A percentile compares a stretch with the other conserved stretches of the same genome.
Evolutionary conservation across 2,329 filamentous ascomycete genomes (phyloP).

Genomic region (Paraconiothyrium sp.): DNA sequence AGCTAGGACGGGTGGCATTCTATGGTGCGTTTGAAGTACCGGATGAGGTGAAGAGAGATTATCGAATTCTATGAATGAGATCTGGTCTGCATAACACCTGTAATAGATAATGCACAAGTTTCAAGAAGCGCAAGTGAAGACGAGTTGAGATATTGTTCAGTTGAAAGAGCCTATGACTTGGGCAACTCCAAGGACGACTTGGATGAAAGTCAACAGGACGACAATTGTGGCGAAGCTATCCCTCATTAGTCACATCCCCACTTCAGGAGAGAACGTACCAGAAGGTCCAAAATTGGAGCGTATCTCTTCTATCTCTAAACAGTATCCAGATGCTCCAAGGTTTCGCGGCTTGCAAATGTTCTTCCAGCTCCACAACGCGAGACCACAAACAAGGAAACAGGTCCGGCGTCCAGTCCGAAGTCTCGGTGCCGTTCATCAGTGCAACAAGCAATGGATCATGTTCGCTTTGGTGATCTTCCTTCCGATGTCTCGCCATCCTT

Average conservation of each 20-base stretch:
- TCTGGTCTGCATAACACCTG: too few relatives aligned
- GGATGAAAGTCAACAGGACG: constrained; percentile 28
- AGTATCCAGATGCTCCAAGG: constrained; percentile 37
- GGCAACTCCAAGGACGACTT: constrained; percentile 29
- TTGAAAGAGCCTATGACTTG: constrained; percentile 34
- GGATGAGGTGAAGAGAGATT: constrained; percentile 27
- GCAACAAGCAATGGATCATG: constrained; percentile 21
- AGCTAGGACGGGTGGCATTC: constrained; percentile 30
- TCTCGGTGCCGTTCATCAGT: constrained; percentile 20
- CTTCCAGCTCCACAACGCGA: constrained; percentile 29
- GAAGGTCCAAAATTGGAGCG: constrained; percentile 36
- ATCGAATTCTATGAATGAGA: constrained; percentile 19
- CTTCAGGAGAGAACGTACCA: constrained; percentile 18
- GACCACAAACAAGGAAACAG: constrained; percentile 32
- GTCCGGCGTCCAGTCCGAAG: constrained; percentile 30
- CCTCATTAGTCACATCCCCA: constrained; percentile 7
- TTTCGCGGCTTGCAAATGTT: constrained; percentile 29
- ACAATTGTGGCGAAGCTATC: constrained; percentile 33
- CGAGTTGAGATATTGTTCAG: not conserved
- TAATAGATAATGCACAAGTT: too few relatives aligned
- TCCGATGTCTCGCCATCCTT: not conserved
- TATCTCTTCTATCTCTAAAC: constrained; percentile 34
- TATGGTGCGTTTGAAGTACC: constrained; percentile 35
- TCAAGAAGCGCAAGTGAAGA: too few relatives aligned
- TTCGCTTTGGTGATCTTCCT: constrained; percentile 3